Conservation (phyloP, 208 protist genomes). For the Strigomonas culicis region DNA sequence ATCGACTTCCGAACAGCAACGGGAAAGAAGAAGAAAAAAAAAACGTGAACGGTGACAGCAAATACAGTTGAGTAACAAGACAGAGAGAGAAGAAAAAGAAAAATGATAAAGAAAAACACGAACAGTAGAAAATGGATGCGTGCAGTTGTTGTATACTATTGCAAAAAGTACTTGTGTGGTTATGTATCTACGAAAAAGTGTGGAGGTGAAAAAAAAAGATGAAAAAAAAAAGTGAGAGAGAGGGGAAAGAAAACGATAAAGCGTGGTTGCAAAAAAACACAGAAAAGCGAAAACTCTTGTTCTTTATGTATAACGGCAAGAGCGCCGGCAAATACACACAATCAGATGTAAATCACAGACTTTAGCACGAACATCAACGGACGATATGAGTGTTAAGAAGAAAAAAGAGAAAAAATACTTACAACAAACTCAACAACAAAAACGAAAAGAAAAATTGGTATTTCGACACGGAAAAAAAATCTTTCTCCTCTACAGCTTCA, state of each 20-base stretch:
- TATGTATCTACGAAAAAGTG: too few relatives aligned
- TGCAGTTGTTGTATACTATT: too few relatives aligned
- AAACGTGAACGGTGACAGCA: not conserved
- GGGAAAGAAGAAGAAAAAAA: not conserved
- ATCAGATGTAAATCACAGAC: too few relatives aligned
- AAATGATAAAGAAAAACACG: not conserved
- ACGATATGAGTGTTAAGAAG: not conserved
- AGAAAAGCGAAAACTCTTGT: not conserved
- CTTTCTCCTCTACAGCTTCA: too few relatives aligned
- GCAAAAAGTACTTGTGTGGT: too few relatives aligned
- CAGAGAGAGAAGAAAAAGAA: not conserved
- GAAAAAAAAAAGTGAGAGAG: not conserved
- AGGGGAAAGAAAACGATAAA: not conserved
- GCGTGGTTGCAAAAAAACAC: not conserved
- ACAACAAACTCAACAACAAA: not conserved
- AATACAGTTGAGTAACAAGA: not conserved
- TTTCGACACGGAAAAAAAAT: too few relatives aligned
- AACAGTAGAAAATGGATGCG: not conserved
- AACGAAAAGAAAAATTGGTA: too few relatives aligned
- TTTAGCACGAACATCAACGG: too few relatives aligned
- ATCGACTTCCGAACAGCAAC: too few relatives aligned
- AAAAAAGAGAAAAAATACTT: not conserved
- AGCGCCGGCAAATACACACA: too few relatives aligned
- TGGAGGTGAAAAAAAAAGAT: not conserved
- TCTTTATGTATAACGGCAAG: conserved; percentile 1